Percentiles rank a stretch among this genome's conserved stretches.
These are phyloP conservation scores for Pythium aristosporum DNA, from an alignment of 352 stramenopile genomes.

Conservation along the genomic window DNA sequence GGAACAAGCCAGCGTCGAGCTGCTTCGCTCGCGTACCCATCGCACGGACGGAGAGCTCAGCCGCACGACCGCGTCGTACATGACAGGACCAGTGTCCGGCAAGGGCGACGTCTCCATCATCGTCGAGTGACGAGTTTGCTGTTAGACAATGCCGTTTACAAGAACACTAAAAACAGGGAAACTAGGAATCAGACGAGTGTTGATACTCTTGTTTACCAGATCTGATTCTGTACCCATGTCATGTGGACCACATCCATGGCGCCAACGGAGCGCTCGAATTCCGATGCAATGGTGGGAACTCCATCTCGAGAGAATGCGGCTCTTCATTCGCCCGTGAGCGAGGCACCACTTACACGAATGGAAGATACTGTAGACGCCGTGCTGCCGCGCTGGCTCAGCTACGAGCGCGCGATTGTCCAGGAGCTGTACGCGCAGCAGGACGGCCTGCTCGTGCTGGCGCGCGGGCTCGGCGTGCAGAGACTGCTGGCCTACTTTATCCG, in stretches of 20 bases:
- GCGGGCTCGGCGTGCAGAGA: constrained; percentile 85
- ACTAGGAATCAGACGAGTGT: background rate
- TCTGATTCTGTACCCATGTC: background rate
- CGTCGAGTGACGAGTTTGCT: constrained; percentile 3
- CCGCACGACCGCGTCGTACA: constrained; percentile 6
- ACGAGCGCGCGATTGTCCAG: constrained; percentile 68
- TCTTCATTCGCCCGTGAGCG: background rate
- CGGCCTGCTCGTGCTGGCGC: constrained; percentile 91
- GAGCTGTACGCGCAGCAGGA: constrained; percentile 75
- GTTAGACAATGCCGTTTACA: too few relatives aligned
- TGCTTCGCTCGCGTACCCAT: constrained; percentile 4
- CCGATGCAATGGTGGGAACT: constrained; percentile 1
- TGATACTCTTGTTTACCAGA: background rate
- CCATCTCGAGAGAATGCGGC: background rate
- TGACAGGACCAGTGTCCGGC: background rate
- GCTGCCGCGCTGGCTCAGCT: constrained; percentile 62
- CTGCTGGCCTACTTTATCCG: constrained; percentile 91
- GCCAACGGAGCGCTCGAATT: constrained; percentile 14
- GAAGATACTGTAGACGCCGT: constrained; percentile 14
- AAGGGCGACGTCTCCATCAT: constrained; percentile 17
- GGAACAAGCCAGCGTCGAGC: constrained; percentile 18
- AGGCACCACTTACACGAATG: constrained; percentile 25
- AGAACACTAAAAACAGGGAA: too few relatives aligned
- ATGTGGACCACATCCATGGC: constrained; percentile 15
- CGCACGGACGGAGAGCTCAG: background rate